Conservation (phyloP, 805 yeast genomes). For the Barnettozyma salicaria region DNA sequence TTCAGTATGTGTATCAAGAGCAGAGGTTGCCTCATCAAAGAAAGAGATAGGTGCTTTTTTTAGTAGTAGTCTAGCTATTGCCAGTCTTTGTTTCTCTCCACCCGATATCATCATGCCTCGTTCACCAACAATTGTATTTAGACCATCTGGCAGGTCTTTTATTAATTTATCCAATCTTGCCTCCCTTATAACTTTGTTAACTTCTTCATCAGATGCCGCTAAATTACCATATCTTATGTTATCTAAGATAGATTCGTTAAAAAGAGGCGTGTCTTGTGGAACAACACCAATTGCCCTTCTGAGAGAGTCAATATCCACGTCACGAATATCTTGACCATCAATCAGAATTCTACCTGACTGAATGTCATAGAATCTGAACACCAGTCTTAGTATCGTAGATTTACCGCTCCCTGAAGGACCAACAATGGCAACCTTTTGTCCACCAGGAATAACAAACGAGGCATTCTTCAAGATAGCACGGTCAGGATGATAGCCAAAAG, state of each 20-base stretch:
- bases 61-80: constrained; percentile 84
- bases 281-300: constrained; percentile 81
- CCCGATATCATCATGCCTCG: constrained; percentile 99
- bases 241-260: constrained; percentile 84
- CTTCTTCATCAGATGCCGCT: constrained; percentile 66
- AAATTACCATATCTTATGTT: constrained; percentile 84
- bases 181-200: constrained; percentile 52
- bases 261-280: constrained; percentile 95
- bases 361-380: constrained; percentile 88
- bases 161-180: constrained; percentile 67
- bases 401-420: constrained; percentile 97
- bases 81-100: constrained; percentile 96
- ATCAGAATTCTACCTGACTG: constrained; percentile 68
- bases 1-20: constrained; percentile 94
- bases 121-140: constrained; percentile 87
- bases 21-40: constrained; percentile 96
- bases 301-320: constrained; percentile 68
- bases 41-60: constrained; percentile 86
- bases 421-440: constrained; percentile 85
- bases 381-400: constrained; percentile 77
- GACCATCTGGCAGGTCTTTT: constrained; percentile 73
- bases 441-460: constrained; percentile 82
- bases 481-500: constrained; percentile 87
- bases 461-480: constrained; percentile 81
- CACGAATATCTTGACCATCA: constrained; percentile 83